Evolutionary conservation across 2,329 filamentous ascomycete genomes (phyloP).

Genomic region (Fusarium sp.): DNA sequence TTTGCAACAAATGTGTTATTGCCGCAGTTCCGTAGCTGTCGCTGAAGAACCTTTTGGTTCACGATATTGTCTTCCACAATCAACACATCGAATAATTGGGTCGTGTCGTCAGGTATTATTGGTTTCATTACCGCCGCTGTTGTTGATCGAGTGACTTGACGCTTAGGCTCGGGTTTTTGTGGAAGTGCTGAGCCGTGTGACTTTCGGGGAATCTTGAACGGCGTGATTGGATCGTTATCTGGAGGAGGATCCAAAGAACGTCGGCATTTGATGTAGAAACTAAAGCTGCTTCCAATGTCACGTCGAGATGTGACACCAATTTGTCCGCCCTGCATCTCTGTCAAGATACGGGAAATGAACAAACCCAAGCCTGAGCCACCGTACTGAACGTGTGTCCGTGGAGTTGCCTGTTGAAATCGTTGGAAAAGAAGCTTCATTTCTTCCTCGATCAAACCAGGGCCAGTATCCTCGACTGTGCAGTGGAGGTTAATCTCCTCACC

Average conservation of each 20-base stretch:
- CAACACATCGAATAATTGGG: conserved; percentile 65
- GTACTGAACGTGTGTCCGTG: conserved; percentile 78
- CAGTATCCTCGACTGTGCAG: conserved; percentile 79
- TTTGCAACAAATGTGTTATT: conserved; percentile 73
- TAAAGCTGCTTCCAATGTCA: conserved; percentile 79
- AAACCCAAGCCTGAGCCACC: conserved; percentile 78
- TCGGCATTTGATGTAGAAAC: conserved; percentile 79
- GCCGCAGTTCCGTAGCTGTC: conserved; percentile 70
- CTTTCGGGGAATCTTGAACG: conserved; percentile 54
- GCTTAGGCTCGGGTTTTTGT: conserved; percentile 35
- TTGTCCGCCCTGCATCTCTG: conserved; percentile 81
- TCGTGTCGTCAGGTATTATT: conserved; percentile 27
- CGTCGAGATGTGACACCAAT: conserved; percentile 78
- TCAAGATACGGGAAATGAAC: conserved; percentile 81
- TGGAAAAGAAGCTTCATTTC: conserved; percentile 76
- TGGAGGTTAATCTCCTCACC: conserved; percentile 79
- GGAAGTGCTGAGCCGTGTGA: conserved; percentile 36
- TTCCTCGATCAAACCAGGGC: conserved; percentile 72
- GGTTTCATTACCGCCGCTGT: neutral
- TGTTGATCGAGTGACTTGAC: conserved; percentile 25
- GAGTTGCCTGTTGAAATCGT: conserved; percentile 76
- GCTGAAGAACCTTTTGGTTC: conserved; percentile 73
- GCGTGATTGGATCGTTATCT: conserved; percentile 54
- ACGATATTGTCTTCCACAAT: conserved; percentile 78
- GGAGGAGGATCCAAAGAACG: conserved; percentile 61